phyloP scores from a whole-genome alignment of 1,284 basidiomycete genomes.

The Sutorius eximius region DNA sequence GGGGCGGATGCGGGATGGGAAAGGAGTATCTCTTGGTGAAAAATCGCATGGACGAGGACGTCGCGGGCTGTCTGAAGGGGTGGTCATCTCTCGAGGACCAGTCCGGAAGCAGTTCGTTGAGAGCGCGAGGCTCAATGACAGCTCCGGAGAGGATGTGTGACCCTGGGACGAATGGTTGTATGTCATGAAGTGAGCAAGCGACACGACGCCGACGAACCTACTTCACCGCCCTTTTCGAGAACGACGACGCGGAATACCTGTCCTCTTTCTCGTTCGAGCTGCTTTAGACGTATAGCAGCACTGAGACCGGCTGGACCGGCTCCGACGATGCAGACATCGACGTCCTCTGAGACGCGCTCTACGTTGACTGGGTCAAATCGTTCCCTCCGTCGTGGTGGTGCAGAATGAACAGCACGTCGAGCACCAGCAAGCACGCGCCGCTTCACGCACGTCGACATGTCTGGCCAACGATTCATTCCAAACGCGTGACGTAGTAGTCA shows the following conservation, averaged over 20 bases:
- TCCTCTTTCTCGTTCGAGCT: conserved; percentile 55
- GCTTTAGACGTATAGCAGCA: conserved; percentile 96
- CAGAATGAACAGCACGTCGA: conserved; percentile 33
- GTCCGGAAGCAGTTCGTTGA: conserved; percentile 89
- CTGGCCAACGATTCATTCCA: background rate
- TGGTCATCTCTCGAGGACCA: conserved; percentile 67
- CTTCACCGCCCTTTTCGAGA: conserved; percentile 92
- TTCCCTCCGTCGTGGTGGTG: conserved; percentile 34
- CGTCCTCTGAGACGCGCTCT: conserved; percentile 82
- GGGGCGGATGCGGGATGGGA: conserved; percentile 94
- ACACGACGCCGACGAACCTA: conserved; percentile 57
- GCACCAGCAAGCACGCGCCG: background rate
- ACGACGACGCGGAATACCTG: conserved; percentile 90
- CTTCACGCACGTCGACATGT: conserved; percentile 11
- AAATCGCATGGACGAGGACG: conserved; percentile 84
- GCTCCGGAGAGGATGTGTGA: conserved; percentile 96
- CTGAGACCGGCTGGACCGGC: conserved; percentile 93
- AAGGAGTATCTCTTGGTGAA: conserved; percentile 73
- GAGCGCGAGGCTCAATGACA: conserved; percentile 89
- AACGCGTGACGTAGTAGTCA: background rate
- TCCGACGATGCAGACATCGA: conserved; percentile 97
- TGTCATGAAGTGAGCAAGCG: background rate
- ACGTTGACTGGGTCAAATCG: conserved; percentile 51
- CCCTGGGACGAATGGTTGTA: conserved; percentile 48
- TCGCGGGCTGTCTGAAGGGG: conserved; percentile 79